Evolutionary conservation across 306 rosid genomes (phyloP).

Genomic region (Calophaca sinica): DNA sequence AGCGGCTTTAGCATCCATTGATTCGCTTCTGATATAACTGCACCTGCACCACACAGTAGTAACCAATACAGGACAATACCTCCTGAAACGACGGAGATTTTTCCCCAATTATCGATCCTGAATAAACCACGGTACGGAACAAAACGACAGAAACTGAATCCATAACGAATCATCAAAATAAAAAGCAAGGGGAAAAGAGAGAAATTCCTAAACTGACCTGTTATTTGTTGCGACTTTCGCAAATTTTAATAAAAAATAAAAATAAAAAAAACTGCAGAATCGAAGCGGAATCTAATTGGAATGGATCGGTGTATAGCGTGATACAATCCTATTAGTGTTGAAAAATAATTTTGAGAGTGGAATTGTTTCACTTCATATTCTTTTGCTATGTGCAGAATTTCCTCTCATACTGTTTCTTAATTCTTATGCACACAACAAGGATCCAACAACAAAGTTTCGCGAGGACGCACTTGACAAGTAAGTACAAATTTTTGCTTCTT

Average conservation of each 20-base stretch:
- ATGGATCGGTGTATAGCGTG: neutral
- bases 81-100: constrained; percentile 31
- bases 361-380: no score
- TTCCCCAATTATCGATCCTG: neutral
- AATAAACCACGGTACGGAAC: neutral
- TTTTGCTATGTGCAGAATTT: no score
- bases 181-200: neutral
- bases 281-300: constrained; percentile 26
- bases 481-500: no score
- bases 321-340: no score
- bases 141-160: neutral
- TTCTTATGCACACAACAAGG: no score
- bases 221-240: neutral
- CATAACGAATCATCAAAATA: neutral
- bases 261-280: neutral
- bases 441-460: no score
- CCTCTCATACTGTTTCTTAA: no score
- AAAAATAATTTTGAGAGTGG: no score
- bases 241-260: no score
- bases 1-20: constrained; percentile 65
- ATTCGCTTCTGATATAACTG: constrained; percentile 20
- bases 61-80: neutral
- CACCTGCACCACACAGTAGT: neutral
- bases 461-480: no score
- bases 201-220: constrained; percentile 16